phyloP scores from a whole-genome alignment of 257 asterid genomes.

The Catharanthus roseus region DNA sequence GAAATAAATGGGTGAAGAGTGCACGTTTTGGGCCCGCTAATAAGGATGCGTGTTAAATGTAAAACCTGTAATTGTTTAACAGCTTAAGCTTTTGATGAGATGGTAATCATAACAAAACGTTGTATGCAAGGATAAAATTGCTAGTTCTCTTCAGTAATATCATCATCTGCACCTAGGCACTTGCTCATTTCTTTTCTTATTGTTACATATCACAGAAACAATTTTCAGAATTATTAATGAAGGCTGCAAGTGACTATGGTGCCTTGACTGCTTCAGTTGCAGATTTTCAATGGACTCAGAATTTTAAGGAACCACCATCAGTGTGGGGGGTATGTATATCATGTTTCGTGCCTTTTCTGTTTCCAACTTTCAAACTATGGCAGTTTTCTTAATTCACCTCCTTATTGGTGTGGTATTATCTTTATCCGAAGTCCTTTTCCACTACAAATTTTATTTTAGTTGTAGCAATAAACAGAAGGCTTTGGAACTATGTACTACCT shows the following conservation, averaged over 20 bases:
- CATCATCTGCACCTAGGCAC: neutral
- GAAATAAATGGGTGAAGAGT: neutral
- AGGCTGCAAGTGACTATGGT: conserved; percentile 97
- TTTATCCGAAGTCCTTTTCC: neutral
- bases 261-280: conserved; percentile 85
- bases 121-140: neutral
- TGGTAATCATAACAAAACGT: neutral
- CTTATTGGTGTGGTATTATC: neutral
- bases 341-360: neutral
- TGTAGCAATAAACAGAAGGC: neutral
- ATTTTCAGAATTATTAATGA: conserved; percentile 92
- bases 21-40: neutral
- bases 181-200: conserved; percentile 11
- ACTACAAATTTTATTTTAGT: neutral
- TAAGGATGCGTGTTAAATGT: neutral
- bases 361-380: neutral
- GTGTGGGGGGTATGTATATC: conserved; percentile 81
- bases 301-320: conserved; percentile 92
- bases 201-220: conserved; percentile 59
- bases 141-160: neutral
- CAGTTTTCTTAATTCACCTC: neutral
- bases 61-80: neutral
- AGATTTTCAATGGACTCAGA: conserved; percentile 96
- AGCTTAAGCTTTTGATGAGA: neutral
- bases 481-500: neutral